Evolutionary conservation across 768 basidiomycete genomes (phyloP).

Genomic region (Tephrocybe sp.): DNA sequence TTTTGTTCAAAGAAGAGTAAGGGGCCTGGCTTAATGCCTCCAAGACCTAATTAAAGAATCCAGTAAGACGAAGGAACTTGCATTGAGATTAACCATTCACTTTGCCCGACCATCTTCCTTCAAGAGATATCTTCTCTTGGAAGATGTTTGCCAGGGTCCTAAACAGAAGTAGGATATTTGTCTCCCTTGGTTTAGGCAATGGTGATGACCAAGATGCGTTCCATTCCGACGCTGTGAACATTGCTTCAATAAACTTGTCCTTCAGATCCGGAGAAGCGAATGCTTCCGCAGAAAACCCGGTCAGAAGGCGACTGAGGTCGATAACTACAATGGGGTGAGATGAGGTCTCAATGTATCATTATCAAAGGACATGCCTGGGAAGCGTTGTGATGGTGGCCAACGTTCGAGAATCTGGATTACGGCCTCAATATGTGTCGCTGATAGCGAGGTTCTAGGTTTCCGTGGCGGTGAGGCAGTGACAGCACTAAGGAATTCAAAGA

Average conservation of each 20-base stretch:
- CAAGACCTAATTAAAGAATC: conserved; percentile 45
- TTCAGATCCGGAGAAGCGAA: conserved; percentile 42
- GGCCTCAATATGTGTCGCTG: conserved; percentile 53
- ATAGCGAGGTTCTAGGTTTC: conserved; percentile 31
- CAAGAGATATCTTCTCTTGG: conserved; percentile 46
- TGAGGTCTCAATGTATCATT: neutral
- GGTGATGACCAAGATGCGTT: conserved; percentile 48
- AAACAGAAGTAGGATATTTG: conserved; percentile 77
- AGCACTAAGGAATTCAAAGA: conserved; percentile 56
- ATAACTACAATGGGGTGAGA: conserved; percentile 50
- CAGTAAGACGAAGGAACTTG: neutral
- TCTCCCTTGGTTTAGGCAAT: conserved; percentile 72
- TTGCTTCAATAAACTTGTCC: conserved; percentile 51
- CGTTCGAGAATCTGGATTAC: conserved; percentile 64
- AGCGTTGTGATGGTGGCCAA: conserved; percentile 72
- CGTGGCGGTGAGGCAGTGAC: conserved; percentile 36
- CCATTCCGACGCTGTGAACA: conserved; percentile 75
- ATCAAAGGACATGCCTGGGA: conserved; percentile 41
- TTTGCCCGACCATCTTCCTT: conserved; percentile 49
- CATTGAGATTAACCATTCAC: conserved; percentile 32
- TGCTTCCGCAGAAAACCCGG: conserved; percentile 57
- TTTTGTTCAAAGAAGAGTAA: conserved; percentile 58
- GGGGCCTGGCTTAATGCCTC: conserved; percentile 47
- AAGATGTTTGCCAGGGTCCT: conserved; percentile 81
- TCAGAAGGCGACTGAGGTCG: conserved; percentile 78